Conservation (phyloP, 176 grass and related monocot genomes). For the Carex kokanica region DNA sequence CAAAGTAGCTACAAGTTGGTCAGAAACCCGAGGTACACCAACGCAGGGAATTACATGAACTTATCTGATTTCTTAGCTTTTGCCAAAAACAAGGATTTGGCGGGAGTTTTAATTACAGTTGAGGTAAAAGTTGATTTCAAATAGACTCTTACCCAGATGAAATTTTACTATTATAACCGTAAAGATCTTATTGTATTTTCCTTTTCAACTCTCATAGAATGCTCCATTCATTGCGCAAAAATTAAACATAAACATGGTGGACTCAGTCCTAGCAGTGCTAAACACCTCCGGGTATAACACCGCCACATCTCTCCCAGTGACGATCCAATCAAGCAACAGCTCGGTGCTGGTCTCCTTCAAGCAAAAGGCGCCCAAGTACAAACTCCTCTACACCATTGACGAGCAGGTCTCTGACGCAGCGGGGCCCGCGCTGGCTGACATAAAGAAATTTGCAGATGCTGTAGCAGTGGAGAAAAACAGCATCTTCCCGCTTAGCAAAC, state of each 20-base stretch:
- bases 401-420: conserved; percentile 46
- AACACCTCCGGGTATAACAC: conserved; percentile 50
- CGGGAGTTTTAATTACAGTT: conserved; percentile 73
- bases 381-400: conserved; percentile 70
- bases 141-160: not conserved
- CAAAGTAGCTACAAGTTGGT: conserved; percentile 15
- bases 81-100: conserved; percentile 63
- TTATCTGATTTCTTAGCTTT: conserved; percentile 81
- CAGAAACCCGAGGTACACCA: conserved; percentile 75
- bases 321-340: conserved; percentile 74
- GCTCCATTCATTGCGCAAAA: conserved; percentile 60
- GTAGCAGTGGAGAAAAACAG: conserved; percentile 46
- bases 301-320: conserved; percentile 47
- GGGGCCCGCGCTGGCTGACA: conserved; percentile 45
- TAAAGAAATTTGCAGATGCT: conserved; percentile 59
- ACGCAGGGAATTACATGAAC: conserved; percentile 65
- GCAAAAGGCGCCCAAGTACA: conserved; percentile 46
- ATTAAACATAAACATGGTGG: conserved; percentile 58
- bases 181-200: not conserved
- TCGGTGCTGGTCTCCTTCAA: conserved; percentile 73
- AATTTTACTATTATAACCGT: not conserved
- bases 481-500: conserved; percentile 37
- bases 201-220: conserved; percentile 46
- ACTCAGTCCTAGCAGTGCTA: conserved; percentile 45
- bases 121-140: conserved; percentile 53